Evolutionary conservation across 2,329 filamentous ascomycete genomes (phyloP).

Genomic region (Hypoxylon sp.): DNA sequence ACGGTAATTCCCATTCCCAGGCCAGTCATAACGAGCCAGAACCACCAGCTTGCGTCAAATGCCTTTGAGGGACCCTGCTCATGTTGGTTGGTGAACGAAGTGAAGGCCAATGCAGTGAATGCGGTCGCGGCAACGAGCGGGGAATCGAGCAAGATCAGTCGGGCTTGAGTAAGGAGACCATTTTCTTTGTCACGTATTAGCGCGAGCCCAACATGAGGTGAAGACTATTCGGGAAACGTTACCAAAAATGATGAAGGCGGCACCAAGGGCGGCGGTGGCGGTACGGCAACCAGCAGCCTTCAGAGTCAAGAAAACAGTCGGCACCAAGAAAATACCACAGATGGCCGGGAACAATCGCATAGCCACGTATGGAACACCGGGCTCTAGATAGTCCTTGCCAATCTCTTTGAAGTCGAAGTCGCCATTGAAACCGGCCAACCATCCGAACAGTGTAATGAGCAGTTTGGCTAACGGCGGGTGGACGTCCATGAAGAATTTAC

Average conservation of each 20-base stretch:
- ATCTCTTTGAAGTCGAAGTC: slow-evolving; percentile 99
- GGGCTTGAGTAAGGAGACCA: slow-evolving; percentile 92
- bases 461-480: slow-evolving; percentile 97
- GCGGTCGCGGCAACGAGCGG: slow-evolving; percentile 94
- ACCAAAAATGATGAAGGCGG: slow-evolving; percentile 93
- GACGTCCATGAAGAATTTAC: slow-evolving; percentile 99
- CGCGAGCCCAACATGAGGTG: neutral
- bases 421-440: slow-evolving; percentile 94
- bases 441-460: slow-evolving; percentile 94
- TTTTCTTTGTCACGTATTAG: slow-evolving; percentile 75
- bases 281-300: slow-evolving; percentile 93
- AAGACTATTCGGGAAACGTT: slow-evolving; percentile 57
- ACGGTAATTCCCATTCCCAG: slow-evolving; percentile 89
- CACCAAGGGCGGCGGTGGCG: slow-evolving; percentile 84
- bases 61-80: slow-evolving; percentile 91
- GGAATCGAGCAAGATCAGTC: slow-evolving; percentile 95
- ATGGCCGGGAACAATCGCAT: slow-evolving; percentile 96
- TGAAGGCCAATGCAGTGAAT: slow-evolving; percentile 90
- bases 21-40: slow-evolving; percentile 92
- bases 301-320: slow-evolving; percentile 93
- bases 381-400: slow-evolving; percentile 97
- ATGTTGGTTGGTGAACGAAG: slow-evolving; percentile 95
- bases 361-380: slow-evolving; percentile 94
- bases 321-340: slow-evolving; percentile 88
- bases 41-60: slow-evolving; percentile 95